Conservation (phyloP, 208 protist species). For the Phytomonas serpens region DNA sequence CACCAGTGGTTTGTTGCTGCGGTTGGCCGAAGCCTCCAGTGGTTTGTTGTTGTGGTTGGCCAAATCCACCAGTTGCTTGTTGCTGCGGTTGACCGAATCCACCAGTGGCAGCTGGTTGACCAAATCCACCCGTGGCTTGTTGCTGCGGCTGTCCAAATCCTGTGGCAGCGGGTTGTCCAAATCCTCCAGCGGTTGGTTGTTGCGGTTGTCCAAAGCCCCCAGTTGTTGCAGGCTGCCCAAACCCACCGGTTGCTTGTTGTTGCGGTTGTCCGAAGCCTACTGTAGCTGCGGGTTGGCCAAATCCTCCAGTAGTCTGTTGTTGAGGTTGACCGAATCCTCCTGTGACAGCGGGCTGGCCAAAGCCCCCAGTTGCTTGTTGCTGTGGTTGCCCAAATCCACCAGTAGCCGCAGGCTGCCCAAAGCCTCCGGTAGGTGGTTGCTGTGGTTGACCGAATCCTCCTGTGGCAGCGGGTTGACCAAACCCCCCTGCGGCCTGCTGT, state of each 20-base stretch:
- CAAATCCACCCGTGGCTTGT: conserved; percentile 22
- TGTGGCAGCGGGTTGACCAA: conserved; percentile 15
- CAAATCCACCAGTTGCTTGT: conserved; percentile 22
- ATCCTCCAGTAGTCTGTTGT: conserved; percentile 17
- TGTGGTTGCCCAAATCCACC: conserved; percentile 26
- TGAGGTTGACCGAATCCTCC: conserved; percentile 39
- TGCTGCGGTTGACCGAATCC: conserved; percentile 31
- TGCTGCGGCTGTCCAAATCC: conserved; percentile 33
- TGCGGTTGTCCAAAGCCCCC: conserved; percentile 34
- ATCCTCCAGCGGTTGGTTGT: conserved; percentile 25
- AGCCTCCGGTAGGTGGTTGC: conserved; percentile 11
- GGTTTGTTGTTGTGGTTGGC: conserved; percentile 12
- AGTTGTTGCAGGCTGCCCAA: conserved; percentile 19
- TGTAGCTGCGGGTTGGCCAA: conserved; percentile 22
- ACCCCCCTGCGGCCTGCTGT: conserved; percentile 17
- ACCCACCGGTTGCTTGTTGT: conserved; percentile 24
- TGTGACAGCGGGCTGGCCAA: conserved; percentile 24
- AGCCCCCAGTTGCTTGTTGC: conserved; percentile 17
- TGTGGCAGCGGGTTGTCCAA: conserved; percentile 23
- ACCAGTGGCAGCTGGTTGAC: conserved; percentile 15
- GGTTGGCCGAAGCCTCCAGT: conserved; percentile 41
- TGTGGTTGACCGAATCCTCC: conserved; percentile 10
- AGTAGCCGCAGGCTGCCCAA: conserved; percentile 13
- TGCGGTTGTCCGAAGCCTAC: conserved; percentile 32
- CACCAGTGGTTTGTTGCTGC: conserved; percentile 15